Evolutionary conservation across 1,284 basidiomycete genomes (phyloP), one percentile per base, ranked within the genome.

Genomic region (Crucibulum parvulum): DNA sequence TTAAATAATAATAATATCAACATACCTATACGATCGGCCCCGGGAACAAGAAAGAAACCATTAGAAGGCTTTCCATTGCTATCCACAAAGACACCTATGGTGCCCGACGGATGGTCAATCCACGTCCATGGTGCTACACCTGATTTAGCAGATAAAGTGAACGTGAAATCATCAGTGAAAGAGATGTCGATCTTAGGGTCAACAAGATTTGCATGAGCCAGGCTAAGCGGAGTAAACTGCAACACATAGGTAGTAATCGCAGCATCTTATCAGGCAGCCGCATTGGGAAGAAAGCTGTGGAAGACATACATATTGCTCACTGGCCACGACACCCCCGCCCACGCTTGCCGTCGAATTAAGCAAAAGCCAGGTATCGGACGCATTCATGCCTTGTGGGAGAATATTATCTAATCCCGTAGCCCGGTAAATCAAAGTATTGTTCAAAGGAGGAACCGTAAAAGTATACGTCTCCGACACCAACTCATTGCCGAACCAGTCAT

Each of bases 121-220:
- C 84, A 88, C 3, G 86, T 81, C 81, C 83, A 87, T 5, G 81
- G 77, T 1, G 83, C 84, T 5, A 87, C 86, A 2, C 84, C 85
- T 7, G 83, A 81, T 53, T 74, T 71, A 4, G 84, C 84, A 4
- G 84, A 85, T 4, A 88, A 69, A 4, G 79, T 83, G 66, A 87
- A 86, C 0, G 80, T 82, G 51, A 84, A 65, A 60, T 81, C 65
- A 1, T 69, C 55, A 4, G 66, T 62, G 6, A 69, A 62, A 0
- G 67, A 75, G 3, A 87, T 61, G 0, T 66, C 64, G 52, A 88
- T 83, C 59, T 77, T 38, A 0, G 86, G 85, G 59, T 87, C 83
- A 34, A 83, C 69, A 6, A 87, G 75, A 13, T 73, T 67, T 0
- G 77, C 80, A 35, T 78, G 68, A 1, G 82, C 82, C 7, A 87